Percentiles rank a stretch among this genome's conserved stretches.
These are phyloP conservation scores for Solanum gandarillasii DNA, from an alignment of 257 asterid species.

Conservation along the genomic window DNA sequence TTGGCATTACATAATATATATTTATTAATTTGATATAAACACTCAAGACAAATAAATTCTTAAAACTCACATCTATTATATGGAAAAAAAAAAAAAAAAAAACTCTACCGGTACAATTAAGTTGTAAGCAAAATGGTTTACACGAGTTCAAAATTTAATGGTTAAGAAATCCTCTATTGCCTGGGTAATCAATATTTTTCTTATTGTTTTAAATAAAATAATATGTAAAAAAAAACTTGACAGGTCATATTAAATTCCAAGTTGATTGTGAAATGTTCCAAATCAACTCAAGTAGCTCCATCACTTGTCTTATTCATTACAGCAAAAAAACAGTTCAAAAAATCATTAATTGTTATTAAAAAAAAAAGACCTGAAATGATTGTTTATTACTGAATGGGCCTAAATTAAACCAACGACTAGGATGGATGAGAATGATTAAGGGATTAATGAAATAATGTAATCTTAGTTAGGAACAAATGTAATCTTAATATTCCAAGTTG, in stretches of 20 bases:
- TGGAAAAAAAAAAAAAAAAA: background rate
- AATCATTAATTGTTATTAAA: background rate
- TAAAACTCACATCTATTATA: background rate
- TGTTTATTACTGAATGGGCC: background rate
- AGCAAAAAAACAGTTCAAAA: background rate
- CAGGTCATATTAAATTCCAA: background rate
- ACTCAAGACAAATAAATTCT: too few relatives aligned
- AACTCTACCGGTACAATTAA: background rate
- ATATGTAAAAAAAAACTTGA: background rate
- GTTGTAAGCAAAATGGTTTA: background rate
- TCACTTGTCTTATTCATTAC: background rate
- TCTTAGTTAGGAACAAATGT: background rate
- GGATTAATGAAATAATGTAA: conserved; percentile 4
- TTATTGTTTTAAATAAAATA: background rate
- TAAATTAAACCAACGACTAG: background rate
- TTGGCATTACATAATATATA: too few relatives aligned
- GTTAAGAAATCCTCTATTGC: background rate
- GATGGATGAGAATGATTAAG: background rate
- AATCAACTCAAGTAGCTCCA: background rate
- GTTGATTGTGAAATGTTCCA: background rate
- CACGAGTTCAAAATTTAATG: background rate
- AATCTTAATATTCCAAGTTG: conserved; percentile 6
- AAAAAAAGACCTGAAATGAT: background rate
- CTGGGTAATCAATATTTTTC: background rate
- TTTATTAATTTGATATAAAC: background rate